These are phyloP conservation scores for Glarea lozoyensis DNA, from an alignment of 495 filamentous ascomycete genomes.

Conservation along the genomic window DNA sequence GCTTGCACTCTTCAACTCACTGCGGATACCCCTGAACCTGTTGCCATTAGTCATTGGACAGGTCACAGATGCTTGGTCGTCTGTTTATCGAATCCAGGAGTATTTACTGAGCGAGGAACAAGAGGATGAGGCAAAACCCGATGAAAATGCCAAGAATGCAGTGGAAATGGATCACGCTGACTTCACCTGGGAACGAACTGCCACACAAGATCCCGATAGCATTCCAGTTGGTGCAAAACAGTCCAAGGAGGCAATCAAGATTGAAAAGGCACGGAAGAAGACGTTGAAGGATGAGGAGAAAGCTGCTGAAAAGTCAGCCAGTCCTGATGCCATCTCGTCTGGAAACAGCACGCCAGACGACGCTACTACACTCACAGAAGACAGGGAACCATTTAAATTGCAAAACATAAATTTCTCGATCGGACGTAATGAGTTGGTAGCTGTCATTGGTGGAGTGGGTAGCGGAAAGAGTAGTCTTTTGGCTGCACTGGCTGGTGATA, in stretches of 20 bases:
- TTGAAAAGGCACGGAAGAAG: slow-evolving; percentile 21
- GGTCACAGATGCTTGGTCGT: slow-evolving; percentile 80
- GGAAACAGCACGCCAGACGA: slow-evolving; percentile 28
- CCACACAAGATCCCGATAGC: slow-evolving; percentile 48
- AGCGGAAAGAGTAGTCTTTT: slow-evolving; percentile 89
- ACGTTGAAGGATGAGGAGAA: slow-evolving; percentile 25
- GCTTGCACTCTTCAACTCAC: slow-evolving; percentile 81
- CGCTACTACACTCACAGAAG: slow-evolving; percentile 43
- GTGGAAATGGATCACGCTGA: slow-evolving; percentile 62
- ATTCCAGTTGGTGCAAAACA: slow-evolving; percentile 30
- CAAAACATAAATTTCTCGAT: slow-evolving; percentile 65
- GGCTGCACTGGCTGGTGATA: slow-evolving; percentile 85
- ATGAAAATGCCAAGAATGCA: slow-evolving; percentile 54
- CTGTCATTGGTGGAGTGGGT: slow-evolving; percentile 85
- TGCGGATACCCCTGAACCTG: slow-evolving; percentile 82
- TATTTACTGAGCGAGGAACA: slow-evolving; percentile 81
- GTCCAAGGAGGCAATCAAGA: slow-evolving; percentile 32
- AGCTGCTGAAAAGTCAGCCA: slow-evolving; percentile 9
- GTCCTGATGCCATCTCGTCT: slow-evolving; percentile 3
- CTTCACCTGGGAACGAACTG: slow-evolving; percentile 89
- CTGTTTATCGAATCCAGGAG: slow-evolving; percentile 73
- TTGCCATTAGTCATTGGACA: slow-evolving; percentile 83
- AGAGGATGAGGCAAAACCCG: slow-evolving; percentile 58
- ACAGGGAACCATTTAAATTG: slow-evolving; percentile 71
- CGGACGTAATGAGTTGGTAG: slow-evolving; percentile 74